Conservation (phyloP, 1,284 basidiomycete genomes). For the Apiotrichum siamense region DNA sequence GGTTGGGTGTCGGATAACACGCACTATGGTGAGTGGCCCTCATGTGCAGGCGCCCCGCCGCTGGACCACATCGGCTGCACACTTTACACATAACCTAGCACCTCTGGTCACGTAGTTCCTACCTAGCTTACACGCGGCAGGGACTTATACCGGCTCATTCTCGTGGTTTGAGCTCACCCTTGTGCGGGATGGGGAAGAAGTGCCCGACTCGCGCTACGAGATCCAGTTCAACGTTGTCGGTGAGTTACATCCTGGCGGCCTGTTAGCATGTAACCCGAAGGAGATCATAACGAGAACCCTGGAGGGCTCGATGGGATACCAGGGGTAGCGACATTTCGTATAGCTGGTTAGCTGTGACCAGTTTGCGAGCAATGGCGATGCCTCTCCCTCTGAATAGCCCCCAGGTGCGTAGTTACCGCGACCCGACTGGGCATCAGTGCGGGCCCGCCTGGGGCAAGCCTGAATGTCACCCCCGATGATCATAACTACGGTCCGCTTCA, state of each 20-base stretch:
- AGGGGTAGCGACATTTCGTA: too few species aligned
- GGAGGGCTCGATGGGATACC: too few species aligned
- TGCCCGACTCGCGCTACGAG: constrained; percentile 20
- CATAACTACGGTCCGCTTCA: too few species aligned
- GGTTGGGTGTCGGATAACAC: constrained; percentile 27
- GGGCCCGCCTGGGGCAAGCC: too few species aligned
- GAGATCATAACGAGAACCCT: too few species aligned
- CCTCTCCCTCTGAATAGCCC: too few species aligned
- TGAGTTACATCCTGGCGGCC: constrained; percentile 11
- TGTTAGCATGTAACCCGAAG: neutral
- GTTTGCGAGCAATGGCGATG: too few species aligned
- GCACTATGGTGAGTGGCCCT: constrained; percentile 28
- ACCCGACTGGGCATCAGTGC: too few species aligned
- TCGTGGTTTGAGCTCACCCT: constrained; percentile 42
- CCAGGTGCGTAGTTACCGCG: too few species aligned
- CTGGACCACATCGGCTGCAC: too few species aligned
- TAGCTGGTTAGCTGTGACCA: too few species aligned
- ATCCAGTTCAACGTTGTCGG: constrained; percentile 40
- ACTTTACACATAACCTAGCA: neutral
- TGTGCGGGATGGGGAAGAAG: constrained; percentile 31
- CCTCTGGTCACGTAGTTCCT: neutral
- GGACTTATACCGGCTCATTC: constrained; percentile 33
- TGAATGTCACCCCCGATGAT: neutral
- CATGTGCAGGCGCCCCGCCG: neutral
- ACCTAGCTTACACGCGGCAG: constrained; percentile 18